phyloP scores from a whole-genome alignment of 441 rosid genomes.

The Pelargonium cotyledonis region DNA sequence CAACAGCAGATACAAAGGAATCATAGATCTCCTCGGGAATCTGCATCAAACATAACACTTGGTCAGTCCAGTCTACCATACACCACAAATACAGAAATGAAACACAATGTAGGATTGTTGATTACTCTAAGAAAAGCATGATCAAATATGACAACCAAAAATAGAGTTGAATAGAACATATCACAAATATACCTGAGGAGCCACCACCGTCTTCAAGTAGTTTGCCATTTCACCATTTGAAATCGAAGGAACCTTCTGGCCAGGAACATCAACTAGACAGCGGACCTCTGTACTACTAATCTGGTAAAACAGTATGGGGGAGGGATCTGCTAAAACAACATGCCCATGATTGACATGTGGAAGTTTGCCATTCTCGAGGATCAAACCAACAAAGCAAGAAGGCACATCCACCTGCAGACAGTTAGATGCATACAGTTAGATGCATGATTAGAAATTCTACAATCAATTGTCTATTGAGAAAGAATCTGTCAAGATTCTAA shows the following conservation, averaged over 20 bases:
- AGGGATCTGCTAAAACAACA: conserved; percentile 69
- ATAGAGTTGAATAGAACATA: neutral
- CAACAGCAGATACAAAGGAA: conserved; percentile 68
- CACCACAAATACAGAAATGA: neutral
- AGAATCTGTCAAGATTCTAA: neutral
- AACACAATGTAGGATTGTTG: neutral
- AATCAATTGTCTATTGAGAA: neutral
- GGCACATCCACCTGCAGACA: conserved; percentile 66
- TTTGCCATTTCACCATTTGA: conserved; percentile 74
- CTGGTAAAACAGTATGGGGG: conserved; percentile 71
- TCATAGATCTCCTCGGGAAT: conserved; percentile 60
- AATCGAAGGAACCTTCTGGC: conserved; percentile 77
- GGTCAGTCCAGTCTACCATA: conserved; percentile 14
- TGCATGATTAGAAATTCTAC: neutral
- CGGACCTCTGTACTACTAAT: conserved; percentile 78
- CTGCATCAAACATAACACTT: conserved; percentile 31
- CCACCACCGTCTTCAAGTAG: conserved; percentile 69
- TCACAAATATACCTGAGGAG: conserved; percentile 57
- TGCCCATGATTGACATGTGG: conserved; percentile 71
- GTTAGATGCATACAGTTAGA: neutral
- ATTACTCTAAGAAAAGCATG: neutral
- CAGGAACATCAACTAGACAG: conserved; percentile 79
- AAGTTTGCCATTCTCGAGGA: conserved; percentile 69
- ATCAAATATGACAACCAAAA: neutral
- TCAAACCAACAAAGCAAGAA: conserved; percentile 77